Conservation (phyloP, 1,284 basidiomycete genomes). For the Rhodotorula sp. region DNA sequence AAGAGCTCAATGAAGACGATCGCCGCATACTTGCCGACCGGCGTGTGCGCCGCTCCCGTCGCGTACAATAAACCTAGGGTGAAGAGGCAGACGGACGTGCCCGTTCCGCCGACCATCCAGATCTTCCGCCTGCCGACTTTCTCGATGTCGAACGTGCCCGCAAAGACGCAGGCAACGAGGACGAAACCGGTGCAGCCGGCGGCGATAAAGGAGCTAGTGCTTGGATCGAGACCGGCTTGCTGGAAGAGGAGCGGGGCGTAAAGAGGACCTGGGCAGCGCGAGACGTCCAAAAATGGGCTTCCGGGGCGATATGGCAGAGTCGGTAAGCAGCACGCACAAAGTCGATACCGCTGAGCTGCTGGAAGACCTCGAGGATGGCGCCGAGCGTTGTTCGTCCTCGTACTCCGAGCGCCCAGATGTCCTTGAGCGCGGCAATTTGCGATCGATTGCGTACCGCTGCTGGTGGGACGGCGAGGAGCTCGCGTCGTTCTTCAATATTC, state of each 20-base stretch:
- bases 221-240: conserved; percentile 42
- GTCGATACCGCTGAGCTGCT: conserved; percentile 21
- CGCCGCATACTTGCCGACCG: conserved; percentile 51
- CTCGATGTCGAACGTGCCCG: conserved; percentile 24
- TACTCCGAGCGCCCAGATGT: conserved; percentile 32
- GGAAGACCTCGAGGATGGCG: conserved; percentile 49
- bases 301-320: no score
- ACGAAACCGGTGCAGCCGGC: conserved; percentile 56
- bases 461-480: conserved; percentile 23
- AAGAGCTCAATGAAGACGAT: conserved; percentile 55
- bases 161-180: conserved; percentile 47
- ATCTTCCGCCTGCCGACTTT: conserved; percentile 9
- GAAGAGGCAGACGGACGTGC: conserved; percentile 52
- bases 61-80: conserved; percentile 55
- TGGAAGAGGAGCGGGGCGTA: conserved; percentile 58
- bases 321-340: not conserved
- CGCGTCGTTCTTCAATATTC: conserved; percentile 45
- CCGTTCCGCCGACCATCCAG: conserved; percentile 54
- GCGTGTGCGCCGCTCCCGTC: conserved; percentile 39
- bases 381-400: conserved; percentile 52
- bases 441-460: not conserved
- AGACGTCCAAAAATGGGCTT: not conserved
- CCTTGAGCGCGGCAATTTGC: conserved; percentile 3
- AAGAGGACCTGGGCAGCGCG: conserved; percentile 37
- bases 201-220: conserved; percentile 3